phyloP scores from a whole-genome alignment of 2,329 filamentous ascomycete species.

The Phialophora chinensis region DNA sequence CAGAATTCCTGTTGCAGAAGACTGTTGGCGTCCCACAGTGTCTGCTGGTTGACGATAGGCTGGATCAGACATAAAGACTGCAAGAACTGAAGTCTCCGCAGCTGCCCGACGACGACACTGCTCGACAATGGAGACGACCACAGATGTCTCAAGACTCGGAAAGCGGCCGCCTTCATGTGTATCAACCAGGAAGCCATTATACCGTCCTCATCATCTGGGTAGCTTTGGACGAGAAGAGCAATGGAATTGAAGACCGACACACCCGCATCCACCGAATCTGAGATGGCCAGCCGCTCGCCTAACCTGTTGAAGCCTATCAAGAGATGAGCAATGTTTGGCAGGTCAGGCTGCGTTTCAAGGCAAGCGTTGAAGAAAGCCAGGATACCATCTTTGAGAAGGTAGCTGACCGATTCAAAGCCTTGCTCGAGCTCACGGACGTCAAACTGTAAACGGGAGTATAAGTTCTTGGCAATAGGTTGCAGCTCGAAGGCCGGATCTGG shows the following conservation, averaged over 20 bases:
- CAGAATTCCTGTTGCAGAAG: constrained; percentile 70
- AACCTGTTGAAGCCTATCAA: constrained; percentile 85
- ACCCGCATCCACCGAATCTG: constrained; percentile 70
- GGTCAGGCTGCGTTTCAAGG: constrained; percentile 73
- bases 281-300: constrained; percentile 55
- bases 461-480: constrained; percentile 69
- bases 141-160: constrained; percentile 77
- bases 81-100: constrained; percentile 80
- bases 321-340: constrained; percentile 87
- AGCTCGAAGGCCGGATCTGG: constrained; percentile 78
- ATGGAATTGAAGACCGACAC: constrained; percentile 84
- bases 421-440: constrained; percentile 74
- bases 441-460: constrained; percentile 70
- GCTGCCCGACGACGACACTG: constrained; percentile 74
- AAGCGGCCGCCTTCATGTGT: constrained; percentile 69
- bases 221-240: constrained; percentile 71
- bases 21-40: constrained; percentile 74
- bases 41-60: constrained; percentile 69
- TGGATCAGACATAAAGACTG: constrained; percentile 76
- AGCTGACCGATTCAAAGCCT: constrained; percentile 72
- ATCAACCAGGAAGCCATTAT: constrained; percentile 71
- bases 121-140: constrained; percentile 84
- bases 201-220: constrained; percentile 68
- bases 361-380: constrained; percentile 85
- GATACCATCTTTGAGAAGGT: constrained; percentile 81